These are phyloP conservation scores for Penstemon barbatus DNA, from an alignment of 257 asterid species.

Conservation along the genomic window DNA sequence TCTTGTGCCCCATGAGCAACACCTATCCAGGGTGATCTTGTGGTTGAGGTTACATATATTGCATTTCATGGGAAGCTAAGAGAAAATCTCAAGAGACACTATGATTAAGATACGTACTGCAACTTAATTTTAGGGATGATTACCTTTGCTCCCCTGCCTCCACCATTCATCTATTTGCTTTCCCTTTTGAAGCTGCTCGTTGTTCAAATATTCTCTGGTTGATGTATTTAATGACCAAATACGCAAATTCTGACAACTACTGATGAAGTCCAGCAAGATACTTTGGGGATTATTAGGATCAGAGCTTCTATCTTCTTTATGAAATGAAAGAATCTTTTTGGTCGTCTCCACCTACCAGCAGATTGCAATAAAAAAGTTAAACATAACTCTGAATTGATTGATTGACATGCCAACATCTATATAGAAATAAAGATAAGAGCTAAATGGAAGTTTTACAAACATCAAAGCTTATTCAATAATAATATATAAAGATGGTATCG, in stretches of 20 bases:
- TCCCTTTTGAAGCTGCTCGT: slow-evolving; percentile 97
- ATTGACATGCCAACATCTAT: slow-evolving; percentile 13
- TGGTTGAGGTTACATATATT: slow-evolving; percentile 18
- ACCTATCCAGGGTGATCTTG: slow-evolving; percentile 17
- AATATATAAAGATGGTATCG: slow-evolving; percentile 17
- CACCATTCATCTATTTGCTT: slow-evolving; percentile 99
- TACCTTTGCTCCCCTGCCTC: slow-evolving; percentile 97
- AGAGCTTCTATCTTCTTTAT: slow-evolving; percentile 78
- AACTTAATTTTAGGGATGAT: slow-evolving; percentile 19
- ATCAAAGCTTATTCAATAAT: not conserved
- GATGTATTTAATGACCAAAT: slow-evolving; percentile 87
- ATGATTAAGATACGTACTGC: slow-evolving; percentile 17
- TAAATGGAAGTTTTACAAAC: not conserved
- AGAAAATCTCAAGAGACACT: slow-evolving; percentile 12
- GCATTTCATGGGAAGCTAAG: slow-evolving; percentile 9
- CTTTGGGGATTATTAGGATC: slow-evolving; percentile 91
- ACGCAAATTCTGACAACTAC: slow-evolving; percentile 98
- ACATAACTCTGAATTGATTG: slow-evolving; percentile 24
- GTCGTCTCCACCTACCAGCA: slow-evolving; percentile 90
- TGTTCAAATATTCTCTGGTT: slow-evolving; percentile 87
- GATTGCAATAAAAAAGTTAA: slow-evolving; percentile 22
- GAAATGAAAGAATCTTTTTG: slow-evolving; percentile 88
- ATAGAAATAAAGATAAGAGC: slow-evolving; percentile 21
- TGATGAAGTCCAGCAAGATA: slow-evolving; percentile 89
- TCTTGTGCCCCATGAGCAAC: slow-evolving; percentile 7